Base-by-base conservation (phyloP, 139 green algal genomes). In the Chlamydomonas asymmetrica region DNA sequence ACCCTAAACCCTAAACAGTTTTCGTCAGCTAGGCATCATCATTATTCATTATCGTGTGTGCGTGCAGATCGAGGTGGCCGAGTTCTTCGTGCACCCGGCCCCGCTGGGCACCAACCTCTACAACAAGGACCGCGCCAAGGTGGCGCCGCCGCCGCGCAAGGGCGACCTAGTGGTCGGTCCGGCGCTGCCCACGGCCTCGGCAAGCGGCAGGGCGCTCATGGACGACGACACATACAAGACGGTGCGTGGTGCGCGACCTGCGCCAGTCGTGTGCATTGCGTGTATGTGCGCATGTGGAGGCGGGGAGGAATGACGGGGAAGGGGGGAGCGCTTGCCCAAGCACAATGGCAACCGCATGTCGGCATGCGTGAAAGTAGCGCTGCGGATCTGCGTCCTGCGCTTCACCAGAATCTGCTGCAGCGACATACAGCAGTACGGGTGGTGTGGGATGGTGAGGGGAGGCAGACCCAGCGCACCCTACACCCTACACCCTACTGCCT, bases 61-160 rank as follows among this genome's bases (percentile, higher is more conserved):
- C n/a, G n/a, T n/a, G 13, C 85, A 90, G 85, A 74, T 82, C 27
- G 79, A 87, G 35, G 61, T 68, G 0, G 59, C 54, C 9, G 85
- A 92, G 66, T 90, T 91, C 75, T 92, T 90, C 81, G 82, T 88
- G 50, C 88, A 91, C 76, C 85, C 88, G 4, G 77, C 76, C 22
- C 69, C 75, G 1, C 84, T 90, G 34, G 88, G 88, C 13, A 76
- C 79, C 72, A 92, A 92, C 79, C 76, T 92, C 60, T 92, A 92
- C 77, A 78, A 80, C 66, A 88, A 88, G 73, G 76, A 82, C 32
- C 65, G 86, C 10, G 10, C 73, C 31, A 79, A 82, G 73, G 82
- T 87, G 34, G 77, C 85, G 43, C 85, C 85, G 31, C 85, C 85
- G 27, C 65, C 66, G 18, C 78, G 78, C 34, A 83, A 76, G 59